Evolutionary conservation across 1,284 basidiomycete species (phyloP).

Genomic region (Mixia osmundae): DNA sequence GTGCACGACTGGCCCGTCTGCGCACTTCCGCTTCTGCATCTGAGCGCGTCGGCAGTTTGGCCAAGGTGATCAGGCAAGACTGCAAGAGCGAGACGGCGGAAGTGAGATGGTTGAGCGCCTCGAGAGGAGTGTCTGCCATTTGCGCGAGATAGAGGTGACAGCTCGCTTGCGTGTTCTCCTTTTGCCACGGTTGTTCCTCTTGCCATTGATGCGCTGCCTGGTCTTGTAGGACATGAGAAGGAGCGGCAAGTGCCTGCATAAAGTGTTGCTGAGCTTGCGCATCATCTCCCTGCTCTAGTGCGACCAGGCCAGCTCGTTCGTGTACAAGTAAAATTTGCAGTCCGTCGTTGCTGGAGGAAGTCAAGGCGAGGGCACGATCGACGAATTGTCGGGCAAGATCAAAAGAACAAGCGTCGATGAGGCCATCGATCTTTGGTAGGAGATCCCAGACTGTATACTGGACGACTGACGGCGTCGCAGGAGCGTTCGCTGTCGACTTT

Average conservation of each 20-base stretch:
- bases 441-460: conserved; percentile 28
- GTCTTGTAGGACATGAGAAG: background rate
- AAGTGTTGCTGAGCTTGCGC: conserved; percentile 42
- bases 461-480: no score
- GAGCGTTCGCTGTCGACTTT: no score
- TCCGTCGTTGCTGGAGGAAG: conserved; percentile 34
- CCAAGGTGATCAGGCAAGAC: conserved; percentile 30
- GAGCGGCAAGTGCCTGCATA: conserved; percentile 30
- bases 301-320: conserved; percentile 19
- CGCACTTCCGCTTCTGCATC: conserved; percentile 34
- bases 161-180: conserved; percentile 39
- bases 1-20: conserved; percentile 50
- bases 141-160: conserved; percentile 75
- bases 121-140: conserved; percentile 46
- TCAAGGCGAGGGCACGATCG: conserved; percentile 39
- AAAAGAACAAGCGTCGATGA: conserved; percentile 63
- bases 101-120: conserved; percentile 56
- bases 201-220: background rate
- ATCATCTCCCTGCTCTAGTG: conserved; percentile 37
- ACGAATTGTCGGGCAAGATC: conserved; percentile 51
- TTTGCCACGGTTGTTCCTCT: conserved; percentile 31
- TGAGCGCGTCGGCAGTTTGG: conserved; percentile 18
- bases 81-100: conserved; percentile 52
- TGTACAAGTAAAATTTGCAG: conserved; percentile 10
- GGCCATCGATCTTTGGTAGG: conserved; percentile 45